Evolutionary conservation across 257 asterid species (phyloP), one percentile per base, ranked within the genome.

Genomic region (Striga asiatica): DNA sequence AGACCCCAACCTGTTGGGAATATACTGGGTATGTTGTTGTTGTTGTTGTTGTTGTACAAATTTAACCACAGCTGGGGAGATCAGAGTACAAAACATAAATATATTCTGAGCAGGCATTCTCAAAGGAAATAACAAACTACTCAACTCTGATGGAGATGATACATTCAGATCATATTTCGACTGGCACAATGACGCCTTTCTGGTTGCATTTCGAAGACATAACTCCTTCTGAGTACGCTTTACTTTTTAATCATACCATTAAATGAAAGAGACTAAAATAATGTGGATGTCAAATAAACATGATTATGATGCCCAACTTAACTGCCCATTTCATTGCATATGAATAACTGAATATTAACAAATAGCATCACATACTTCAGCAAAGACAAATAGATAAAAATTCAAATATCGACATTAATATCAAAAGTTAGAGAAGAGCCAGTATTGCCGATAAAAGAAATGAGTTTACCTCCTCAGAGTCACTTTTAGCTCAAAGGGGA

Each of bases 401-500:
- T n/a, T n/a, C n/a, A n/a, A n/a, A n/a, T n/a, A n/a, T n/a, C n/a
- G n/a, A n/a, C n/a, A n/a, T n/a, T 29, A 29, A 29, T 29, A 29
- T 29, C 35, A 29, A 29, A 29, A 10, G 6, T 29, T 72, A 61
- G 6, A 32, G 27, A 25, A 60, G 8, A 34, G 60, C 4, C 24
- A 65, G 48, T 6, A 60, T 17, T 22, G 29, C 60, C 12, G 42
- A 35, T 29, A 18, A 50, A 50, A 16, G 56, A 49, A 31, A 47
- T 56, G 58, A 25, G 19, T 19, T 63, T 74, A 91, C 99, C 99
- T 92, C 67, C 99, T 70, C 70, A 92, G 73, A 50, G 93, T 77
- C 60, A 92, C 97, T 71, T 84, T 88, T 32, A 92, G 75, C 66
- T 88, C 94, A 61, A 88, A 82, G 5, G 93, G 72, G 61, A 92